These are phyloP conservation scores for Lizonia empirigonia DNA, from an alignment of 2,329 filamentous ascomycete genomes.

Conservation along the genomic window DNA sequence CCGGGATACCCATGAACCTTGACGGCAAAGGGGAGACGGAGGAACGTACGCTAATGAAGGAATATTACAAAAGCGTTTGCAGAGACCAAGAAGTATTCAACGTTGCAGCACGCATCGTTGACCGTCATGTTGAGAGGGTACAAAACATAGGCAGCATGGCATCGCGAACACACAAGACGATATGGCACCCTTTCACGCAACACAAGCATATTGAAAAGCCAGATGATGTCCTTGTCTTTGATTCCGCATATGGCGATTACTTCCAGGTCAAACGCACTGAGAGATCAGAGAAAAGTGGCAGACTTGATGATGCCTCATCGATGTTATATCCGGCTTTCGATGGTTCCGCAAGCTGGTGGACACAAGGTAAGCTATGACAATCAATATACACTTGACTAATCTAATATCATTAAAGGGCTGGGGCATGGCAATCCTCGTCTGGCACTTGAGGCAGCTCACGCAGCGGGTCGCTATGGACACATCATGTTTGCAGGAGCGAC, in stretches of 20 bases:
- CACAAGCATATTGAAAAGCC: constrained; percentile 66
- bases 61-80: constrained; percentile 64
- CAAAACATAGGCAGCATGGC: constrained; percentile 66
- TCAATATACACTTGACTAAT: too few species aligned
- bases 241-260: constrained; percentile 78
- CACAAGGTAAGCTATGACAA: constrained; percentile 61
- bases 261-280: constrained; percentile 66
- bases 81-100: constrained; percentile 48
- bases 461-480: constrained; percentile 82
- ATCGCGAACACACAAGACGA: constrained; percentile 58
- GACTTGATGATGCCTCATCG: constrained; percentile 26
- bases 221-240: constrained; percentile 73
- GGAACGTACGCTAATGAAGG: constrained; percentile 63
- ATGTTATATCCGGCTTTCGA: constrained; percentile 73
- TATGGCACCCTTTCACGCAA: constrained; percentile 91
- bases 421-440: constrained; percentile 77
- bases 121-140: constrained; percentile 63
- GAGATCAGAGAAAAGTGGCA: constrained; percentile 21
- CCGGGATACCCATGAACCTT: constrained; percentile 61
- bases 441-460: constrained; percentile 76
- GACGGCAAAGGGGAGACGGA: constrained; percentile 36
- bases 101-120: constrained; percentile 59
- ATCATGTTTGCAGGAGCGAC: constrained; percentile 84
- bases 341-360: constrained; percentile 90
- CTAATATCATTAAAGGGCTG: constrained; percentile 53